Conservation (phyloP, 805 yeast genomes). For the Wickerhamomyces mucosus region DNA sequence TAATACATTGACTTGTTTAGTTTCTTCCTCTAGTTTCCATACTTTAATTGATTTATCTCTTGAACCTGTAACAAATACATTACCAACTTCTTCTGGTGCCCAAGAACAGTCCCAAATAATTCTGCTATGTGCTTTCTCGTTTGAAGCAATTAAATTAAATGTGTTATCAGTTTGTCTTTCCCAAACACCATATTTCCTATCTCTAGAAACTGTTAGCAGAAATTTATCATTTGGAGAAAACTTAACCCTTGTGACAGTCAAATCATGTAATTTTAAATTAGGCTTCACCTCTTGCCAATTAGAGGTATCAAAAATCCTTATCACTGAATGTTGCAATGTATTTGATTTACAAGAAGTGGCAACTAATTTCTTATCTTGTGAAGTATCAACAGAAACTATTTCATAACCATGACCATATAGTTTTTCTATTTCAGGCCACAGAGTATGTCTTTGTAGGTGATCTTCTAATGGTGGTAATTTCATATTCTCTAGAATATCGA, state of each 20-base stretch:
- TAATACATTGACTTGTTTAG: slow-evolving; percentile 25
- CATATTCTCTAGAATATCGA: slow-evolving; percentile 37
- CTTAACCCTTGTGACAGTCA: slow-evolving; percentile 77
- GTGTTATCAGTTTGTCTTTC: slow-evolving; percentile 29
- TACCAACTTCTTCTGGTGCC: slow-evolving; percentile 44
- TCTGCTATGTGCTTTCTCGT: slow-evolving; percentile 77
- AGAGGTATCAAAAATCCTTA: slow-evolving; percentile 59
- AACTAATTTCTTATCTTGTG: slow-evolving; percentile 50
- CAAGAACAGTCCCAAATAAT: slow-evolving; percentile 95
- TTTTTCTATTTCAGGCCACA: slow-evolving; percentile 94
- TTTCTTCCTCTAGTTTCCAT: slow-evolving; percentile 43
- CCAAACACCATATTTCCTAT: slow-evolving; percentile 80
- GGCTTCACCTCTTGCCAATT: slow-evolving; percentile 57
- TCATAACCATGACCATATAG: slow-evolving; percentile 98
- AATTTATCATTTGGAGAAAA: slow-evolving; percentile 63
- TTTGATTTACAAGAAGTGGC: slow-evolving; percentile 94
- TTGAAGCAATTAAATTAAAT: slow-evolving; percentile 29
- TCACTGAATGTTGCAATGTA: slow-evolving; percentile 72
- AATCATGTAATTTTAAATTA: slow-evolving; percentile 54
- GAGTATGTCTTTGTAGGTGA: slow-evolving; percentile 78
- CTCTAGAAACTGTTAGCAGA: slow-evolving; percentile 77
- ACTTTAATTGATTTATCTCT: slow-evolving; percentile 74
- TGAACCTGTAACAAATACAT: slow-evolving; percentile 73
- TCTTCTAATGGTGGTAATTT: slow-evolving; percentile 77
- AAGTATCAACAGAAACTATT: slow-evolving; percentile 65